Evolutionary conservation across 2,329 filamentous ascomycete genomes (phyloP).

Genomic region (Atkinsonella hypoxylon): DNA sequence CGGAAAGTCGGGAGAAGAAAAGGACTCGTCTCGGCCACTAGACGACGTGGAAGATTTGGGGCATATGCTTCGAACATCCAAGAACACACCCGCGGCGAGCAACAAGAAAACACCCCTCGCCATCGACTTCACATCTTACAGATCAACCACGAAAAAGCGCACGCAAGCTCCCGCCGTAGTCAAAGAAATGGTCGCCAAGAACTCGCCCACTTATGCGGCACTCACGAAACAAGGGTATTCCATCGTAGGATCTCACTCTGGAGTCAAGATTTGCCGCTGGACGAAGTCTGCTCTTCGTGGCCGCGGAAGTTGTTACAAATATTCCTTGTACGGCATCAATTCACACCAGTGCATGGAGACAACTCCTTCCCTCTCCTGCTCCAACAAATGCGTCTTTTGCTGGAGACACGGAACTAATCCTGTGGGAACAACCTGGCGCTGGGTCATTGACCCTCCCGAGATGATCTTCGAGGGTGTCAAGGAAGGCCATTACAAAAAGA

Average conservation of each 20-base stretch:
- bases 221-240: conserved; percentile 95
- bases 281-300: conserved; percentile 93
- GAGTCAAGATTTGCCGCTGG: conserved; percentile 97
- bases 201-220: conserved; percentile 76
- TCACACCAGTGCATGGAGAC: conserved; percentile 98
- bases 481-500: conserved; percentile 88
- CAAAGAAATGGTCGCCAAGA: conserved; percentile 91
- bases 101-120: conserved; percentile 44
- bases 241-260: conserved; percentile 89
- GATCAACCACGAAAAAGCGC: conserved; percentile 35
- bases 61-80: conserved; percentile 43
- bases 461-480: conserved; percentile 86
- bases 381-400: conserved; percentile 98
- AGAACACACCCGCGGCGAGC: conserved; percentile 18
- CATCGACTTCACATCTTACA: conserved; percentile 75
- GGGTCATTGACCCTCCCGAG: conserved; percentile 85
- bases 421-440: conserved; percentile 92
- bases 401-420: conserved; percentile 98
- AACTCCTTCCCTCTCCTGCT: conserved; percentile 87
- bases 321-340: conserved; percentile 90
- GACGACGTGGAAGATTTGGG: conserved; percentile 82
- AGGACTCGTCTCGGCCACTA: conserved; percentile 31
- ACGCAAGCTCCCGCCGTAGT: conserved; percentile 29
- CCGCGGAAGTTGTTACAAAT: conserved; percentile 94
- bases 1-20: conserved; percentile 24